Evolutionary conservation across 495 filamentous ascomycete genomes (phyloP).

Genomic region (Neurospora pannonica): DNA sequence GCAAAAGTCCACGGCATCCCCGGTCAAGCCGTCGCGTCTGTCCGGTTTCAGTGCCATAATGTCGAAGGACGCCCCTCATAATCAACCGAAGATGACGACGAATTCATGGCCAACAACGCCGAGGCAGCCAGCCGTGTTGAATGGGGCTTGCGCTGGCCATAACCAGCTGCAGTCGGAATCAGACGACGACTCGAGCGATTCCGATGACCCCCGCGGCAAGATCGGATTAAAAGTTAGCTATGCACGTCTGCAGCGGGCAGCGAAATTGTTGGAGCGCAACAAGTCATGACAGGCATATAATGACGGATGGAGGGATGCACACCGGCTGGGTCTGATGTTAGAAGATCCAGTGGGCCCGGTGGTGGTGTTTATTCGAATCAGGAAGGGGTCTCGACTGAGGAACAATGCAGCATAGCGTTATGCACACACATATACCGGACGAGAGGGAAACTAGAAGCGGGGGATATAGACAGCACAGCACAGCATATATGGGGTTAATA

Average conservation of each 20-base stretch:
- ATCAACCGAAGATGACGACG: not conserved
- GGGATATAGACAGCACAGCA: not conserved
- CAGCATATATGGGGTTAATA: not conserved
- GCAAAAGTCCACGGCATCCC: not conserved
- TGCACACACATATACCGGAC: not conserved
- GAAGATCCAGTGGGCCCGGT: not conserved
- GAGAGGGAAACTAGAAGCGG: not conserved
- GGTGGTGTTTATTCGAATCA: not conserved
- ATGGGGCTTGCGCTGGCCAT: not conserved
- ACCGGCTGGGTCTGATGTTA: not conserved
- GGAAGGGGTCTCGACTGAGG: not conserved
- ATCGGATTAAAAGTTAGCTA: slow-evolving; percentile 5
- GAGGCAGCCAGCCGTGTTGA: not conserved
- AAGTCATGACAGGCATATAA: not conserved
- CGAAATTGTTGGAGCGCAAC: slow-evolving; percentile 12
- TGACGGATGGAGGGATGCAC: not conserved
- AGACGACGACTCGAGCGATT: slow-evolving; percentile 5
- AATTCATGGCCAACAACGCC: not conserved
- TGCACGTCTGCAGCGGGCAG: slow-evolving; percentile 14
- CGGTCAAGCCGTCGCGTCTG: not conserved
- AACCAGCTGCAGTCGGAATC: not conserved
- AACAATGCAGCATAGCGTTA: not conserved
- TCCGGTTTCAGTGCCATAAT: slow-evolving; percentile 1
- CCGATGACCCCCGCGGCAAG: slow-evolving; percentile 3
- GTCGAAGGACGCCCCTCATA: not conserved